These are phyloP conservation scores for Pseudocercospora vitis DNA, from an alignment of 2,329 filamentous ascomycete genomes.

Conservation along the genomic window DNA sequence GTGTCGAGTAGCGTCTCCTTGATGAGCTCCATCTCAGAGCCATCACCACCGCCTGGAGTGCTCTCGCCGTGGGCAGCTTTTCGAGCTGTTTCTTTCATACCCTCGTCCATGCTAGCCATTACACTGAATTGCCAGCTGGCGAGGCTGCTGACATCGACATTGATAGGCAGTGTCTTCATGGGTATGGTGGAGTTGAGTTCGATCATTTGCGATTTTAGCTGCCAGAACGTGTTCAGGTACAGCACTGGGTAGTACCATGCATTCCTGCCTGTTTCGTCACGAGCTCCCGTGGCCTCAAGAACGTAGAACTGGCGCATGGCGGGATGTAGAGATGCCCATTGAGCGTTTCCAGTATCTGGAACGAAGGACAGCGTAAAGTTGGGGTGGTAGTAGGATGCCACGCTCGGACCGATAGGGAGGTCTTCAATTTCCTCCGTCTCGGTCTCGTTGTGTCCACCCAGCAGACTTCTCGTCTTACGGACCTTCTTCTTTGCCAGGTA, in stretches of 20 bases:
- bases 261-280: constrained; percentile 81
- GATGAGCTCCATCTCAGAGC: constrained; percentile 92
- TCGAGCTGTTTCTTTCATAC: constrained; percentile 77
- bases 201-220: constrained; percentile 86
- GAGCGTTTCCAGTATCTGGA: constrained; percentile 71
- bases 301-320: constrained; percentile 75
- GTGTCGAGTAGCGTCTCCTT: constrained; percentile 94
- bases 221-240: constrained; percentile 97
- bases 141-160: constrained; percentile 79
- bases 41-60: constrained; percentile 77
- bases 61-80: constrained; percentile 73
- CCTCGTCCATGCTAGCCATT: constrained; percentile 80
- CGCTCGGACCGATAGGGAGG: constrained; percentile 61
- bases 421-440: constrained; percentile 51
- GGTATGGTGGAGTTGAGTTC: constrained; percentile 91
- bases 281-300: constrained; percentile 75
- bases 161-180: constrained; percentile 75
- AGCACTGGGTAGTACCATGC: constrained; percentile 91
- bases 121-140: constrained; percentile 86
- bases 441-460: constrained; percentile 54
- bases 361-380: constrained; percentile 90
- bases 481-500: constrained; percentile 90
- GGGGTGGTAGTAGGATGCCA: constrained; percentile 88
- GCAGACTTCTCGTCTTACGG: constrained; percentile 80
- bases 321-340: constrained; percentile 66